phyloP scores from a whole-genome alignment of 441 rosid genomes.

The Codiaeum variegatum region DNA sequence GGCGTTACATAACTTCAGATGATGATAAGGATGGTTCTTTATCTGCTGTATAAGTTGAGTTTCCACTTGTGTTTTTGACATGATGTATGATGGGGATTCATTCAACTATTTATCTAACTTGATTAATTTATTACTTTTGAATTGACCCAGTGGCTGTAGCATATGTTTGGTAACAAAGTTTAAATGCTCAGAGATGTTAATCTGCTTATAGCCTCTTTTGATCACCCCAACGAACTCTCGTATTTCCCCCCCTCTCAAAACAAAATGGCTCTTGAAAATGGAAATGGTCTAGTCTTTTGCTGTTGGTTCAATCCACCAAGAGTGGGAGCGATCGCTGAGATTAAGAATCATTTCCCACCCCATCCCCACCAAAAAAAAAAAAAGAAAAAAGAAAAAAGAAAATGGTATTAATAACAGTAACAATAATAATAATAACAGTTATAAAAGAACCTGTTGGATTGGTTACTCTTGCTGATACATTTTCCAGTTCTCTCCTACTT shows the following conservation, averaged over 20 bases:
- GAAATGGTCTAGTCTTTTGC: not conserved
- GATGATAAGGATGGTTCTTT: not conserved
- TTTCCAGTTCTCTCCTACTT: slow-evolving; percentile 7
- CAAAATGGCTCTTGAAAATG: not conserved
- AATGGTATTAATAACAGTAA: too few species aligned
- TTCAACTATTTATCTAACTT: not conserved
- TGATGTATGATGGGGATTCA: not conserved
- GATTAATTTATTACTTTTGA: not conserved
- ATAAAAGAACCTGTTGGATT: not conserved
- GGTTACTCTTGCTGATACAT: not conserved
- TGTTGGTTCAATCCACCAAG: not conserved
- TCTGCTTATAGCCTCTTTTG: slow-evolving; percentile 2
- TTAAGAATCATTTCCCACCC: not conserved
- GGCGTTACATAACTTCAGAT: not conserved
- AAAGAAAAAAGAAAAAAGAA: too few species aligned
- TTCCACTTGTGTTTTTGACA: not conserved
- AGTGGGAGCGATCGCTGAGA: not conserved
- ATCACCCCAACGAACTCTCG: not conserved
- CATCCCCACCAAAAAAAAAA: not conserved
- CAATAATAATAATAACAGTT: too few species aligned
- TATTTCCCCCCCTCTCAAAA: not conserved
- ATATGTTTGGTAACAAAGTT: not conserved
- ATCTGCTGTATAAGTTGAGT: not conserved
- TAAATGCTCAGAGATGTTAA: slow-evolving; percentile 8
- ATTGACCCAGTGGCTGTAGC: not conserved